Evolutionary conservation across 495 filamentous ascomycete species (phyloP).

Genomic region (Aspergillus sparsus): DNA sequence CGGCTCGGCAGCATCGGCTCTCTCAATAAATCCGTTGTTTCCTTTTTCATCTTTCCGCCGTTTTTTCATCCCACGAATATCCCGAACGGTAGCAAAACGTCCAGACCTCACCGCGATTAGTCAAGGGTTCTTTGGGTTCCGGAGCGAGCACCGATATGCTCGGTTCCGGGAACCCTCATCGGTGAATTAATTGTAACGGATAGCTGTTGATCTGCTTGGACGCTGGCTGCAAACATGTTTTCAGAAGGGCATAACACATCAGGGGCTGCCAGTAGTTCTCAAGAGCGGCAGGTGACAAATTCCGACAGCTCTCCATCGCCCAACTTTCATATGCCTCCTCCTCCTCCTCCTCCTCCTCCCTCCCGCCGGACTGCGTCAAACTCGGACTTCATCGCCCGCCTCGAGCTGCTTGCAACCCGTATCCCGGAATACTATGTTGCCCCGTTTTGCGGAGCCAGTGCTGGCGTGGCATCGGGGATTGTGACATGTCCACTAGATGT

Average conservation of each 20-base stretch:
- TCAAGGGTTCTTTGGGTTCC: constrained; percentile 40
- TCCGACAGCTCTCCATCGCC: constrained; percentile 26
- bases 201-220: constrained; percentile 38
- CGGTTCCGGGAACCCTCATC: constrained; percentile 46
- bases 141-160: constrained; percentile 53
- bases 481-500: constrained; percentile 98
- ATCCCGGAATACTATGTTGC: constrained; percentile 56
- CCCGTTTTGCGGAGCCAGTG: constrained; percentile 78
- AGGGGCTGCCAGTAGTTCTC: constrained; percentile 34
- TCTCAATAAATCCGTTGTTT: constrained; percentile 23
- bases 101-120: constrained; percentile 20
- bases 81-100: constrained; percentile 2
- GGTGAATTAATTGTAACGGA: constrained; percentile 42
- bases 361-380: constrained; percentile 19
- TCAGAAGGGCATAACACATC: constrained; percentile 38
- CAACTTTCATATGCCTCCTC: constrained; percentile 23
- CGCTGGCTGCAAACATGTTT: constrained; percentile 44
- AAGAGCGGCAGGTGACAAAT: constrained; percentile 32
- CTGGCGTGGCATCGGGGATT: constrained; percentile 87
- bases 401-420: constrained; percentile 56
- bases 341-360: constrained; percentile 6
- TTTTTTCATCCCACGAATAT: constrained; percentile 10
- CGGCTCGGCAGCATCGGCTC: constrained; percentile 38
- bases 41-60: constrained; percentile 8
- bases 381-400: constrained; percentile 47